phyloP scores from a whole-genome alignment of 352 stramenopile genomes.

The Pythium volutum region DNA sequence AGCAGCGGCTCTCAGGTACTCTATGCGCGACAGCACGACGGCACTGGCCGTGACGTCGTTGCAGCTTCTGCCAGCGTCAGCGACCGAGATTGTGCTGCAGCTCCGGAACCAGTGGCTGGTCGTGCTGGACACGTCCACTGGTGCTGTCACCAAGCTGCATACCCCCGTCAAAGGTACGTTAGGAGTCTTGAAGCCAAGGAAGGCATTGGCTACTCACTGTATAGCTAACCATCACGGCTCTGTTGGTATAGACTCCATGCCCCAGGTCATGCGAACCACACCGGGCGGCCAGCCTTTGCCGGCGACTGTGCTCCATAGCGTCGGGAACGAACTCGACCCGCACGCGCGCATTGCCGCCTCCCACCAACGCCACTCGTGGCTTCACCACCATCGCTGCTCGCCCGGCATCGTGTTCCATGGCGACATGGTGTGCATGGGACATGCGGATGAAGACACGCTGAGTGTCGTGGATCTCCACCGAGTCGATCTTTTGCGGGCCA shows the following conservation, averaged over 20 bases:
- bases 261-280: neutral
- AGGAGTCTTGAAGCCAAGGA: neutral
- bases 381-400: slow-evolving; percentile 49
- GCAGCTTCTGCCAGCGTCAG: slow-evolving; percentile 22
- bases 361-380: slow-evolving; percentile 45
- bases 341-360: slow-evolving; percentile 24
- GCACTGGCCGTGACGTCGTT: slow-evolving; percentile 44
- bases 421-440: slow-evolving; percentile 47
- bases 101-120: slow-evolving; percentile 74
- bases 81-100: slow-evolving; percentile 49
- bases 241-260: neutral
- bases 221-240: neutral
- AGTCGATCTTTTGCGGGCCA: slow-evolving; percentile 15
- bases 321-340: slow-evolving; percentile 4
- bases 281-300: slow-evolving; percentile 6
- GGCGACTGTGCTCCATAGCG: slow-evolving; percentile 33
- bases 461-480: slow-evolving; percentile 55
- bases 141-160: slow-evolving; percentile 48
- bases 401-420: slow-evolving; percentile 45
- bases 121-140: slow-evolving; percentile 41
- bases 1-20: neutral
- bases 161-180: slow-evolving; percentile 46
- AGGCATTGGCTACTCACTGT: neutral
- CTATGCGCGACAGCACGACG: slow-evolving; percentile 25
- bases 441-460: slow-evolving; percentile 35